Conservation (phyloP, 2,329 filamentous ascomycete species). For the Lecanoromycetidae sp. region DNA sequence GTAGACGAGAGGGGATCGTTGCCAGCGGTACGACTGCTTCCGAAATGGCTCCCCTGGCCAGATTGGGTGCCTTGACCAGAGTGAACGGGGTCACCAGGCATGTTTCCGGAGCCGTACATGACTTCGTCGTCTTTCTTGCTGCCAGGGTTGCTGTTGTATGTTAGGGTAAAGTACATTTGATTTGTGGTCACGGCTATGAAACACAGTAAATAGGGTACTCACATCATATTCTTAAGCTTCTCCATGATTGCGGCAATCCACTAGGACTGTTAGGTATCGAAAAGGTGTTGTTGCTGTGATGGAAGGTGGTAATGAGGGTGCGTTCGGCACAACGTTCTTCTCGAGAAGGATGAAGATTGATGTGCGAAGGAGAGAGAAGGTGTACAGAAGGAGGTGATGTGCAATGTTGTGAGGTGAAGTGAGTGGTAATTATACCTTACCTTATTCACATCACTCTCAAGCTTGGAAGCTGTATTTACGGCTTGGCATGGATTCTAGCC, state of each 20-base stretch:
- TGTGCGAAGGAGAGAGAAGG: no score
- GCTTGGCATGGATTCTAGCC: no score
- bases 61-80: neutral
- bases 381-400: no score
- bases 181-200: neutral
- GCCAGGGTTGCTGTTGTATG: slow-evolving; percentile 18
- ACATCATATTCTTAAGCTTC: slow-evolving; percentile 26
- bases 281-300: neutral
- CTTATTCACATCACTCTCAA: no score
- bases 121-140: slow-evolving; percentile 21
- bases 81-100: slow-evolving; percentile 15
- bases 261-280: neutral
- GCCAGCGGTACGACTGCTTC: slow-evolving; percentile 3
- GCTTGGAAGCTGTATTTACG: no score
- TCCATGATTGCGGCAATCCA: slow-evolving; percentile 20
- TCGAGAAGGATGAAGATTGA: no score
- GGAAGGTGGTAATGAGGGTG: neutral
- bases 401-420: no score
- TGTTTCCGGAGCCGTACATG: slow-evolving; percentile 19
- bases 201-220: slow-evolving; percentile 13
- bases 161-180: neutral
- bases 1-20: slow-evolving; percentile 9
- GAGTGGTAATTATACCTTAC: no score
- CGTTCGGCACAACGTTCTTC: no score
- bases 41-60: slow-evolving; percentile 13